A percentile compares a stretch with the other conserved stretches of the same genome.
These are phyloP conservation scores for Sergeia podlipaevii DNA, from an alignment of 208 protist genomes.

Conservation along the genomic window DNA sequence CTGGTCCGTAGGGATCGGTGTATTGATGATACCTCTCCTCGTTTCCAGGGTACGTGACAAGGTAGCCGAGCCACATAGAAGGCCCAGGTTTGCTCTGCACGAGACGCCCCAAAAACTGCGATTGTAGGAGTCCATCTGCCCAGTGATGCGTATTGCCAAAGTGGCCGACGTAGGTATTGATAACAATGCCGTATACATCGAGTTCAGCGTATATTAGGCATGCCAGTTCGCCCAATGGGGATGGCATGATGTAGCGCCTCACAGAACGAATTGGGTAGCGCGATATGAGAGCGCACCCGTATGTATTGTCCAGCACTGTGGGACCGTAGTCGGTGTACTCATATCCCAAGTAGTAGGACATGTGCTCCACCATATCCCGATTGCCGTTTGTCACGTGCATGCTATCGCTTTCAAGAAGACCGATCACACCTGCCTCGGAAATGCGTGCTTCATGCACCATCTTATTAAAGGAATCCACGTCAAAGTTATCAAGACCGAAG, in stretches of 20 bases:
- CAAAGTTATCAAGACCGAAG: conserved; percentile 73
- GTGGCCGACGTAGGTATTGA: conserved; percentile 75
- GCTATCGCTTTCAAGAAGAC: conserved; percentile 69
- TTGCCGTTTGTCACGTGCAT: conserved; percentile 75
- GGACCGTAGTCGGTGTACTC: conserved; percentile 76
- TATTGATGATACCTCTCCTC: conserved; percentile 44
- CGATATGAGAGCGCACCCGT: conserved; percentile 74
- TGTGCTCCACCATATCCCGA: conserved; percentile 70
- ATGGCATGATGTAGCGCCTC: conserved; percentile 69
- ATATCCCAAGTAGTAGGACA: conserved; percentile 73
- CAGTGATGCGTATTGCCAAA: conserved; percentile 86
- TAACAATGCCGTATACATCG: conserved; percentile 56
- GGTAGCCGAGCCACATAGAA: conserved; percentile 76
- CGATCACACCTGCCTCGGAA: conserved; percentile 53
- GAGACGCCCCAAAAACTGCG: conserved; percentile 60
- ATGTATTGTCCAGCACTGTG: conserved; percentile 73
- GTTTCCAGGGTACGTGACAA: conserved; percentile 67
- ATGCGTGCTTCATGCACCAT: conserved; percentile 38
- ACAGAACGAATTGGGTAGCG: conserved; percentile 64
- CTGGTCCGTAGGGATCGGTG: conserved; percentile 28
- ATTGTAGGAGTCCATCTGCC: conserved; percentile 82
- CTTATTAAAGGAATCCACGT: conserved; percentile 63
- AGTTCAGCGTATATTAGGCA: conserved; percentile 69
- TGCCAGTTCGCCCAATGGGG: conserved; percentile 65
- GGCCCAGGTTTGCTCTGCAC: conserved; percentile 43